phyloP scores from a whole-genome alignment of 139 green algal genomes.

The Picochlorum sp. region DNA sequence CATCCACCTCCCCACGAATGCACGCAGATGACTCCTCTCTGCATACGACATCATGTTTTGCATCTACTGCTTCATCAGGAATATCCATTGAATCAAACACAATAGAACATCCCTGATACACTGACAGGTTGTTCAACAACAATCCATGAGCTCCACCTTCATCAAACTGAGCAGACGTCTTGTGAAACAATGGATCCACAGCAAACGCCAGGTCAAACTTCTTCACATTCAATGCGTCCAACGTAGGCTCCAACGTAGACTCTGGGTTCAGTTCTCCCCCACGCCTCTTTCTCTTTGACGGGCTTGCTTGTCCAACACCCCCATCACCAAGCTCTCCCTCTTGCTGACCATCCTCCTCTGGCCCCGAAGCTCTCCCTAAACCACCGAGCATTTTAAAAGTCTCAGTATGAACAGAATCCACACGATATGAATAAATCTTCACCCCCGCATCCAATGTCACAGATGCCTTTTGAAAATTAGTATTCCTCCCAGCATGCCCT shows the following conservation, averaged over 20 bases:
- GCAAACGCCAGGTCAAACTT: conserved; percentile 63
- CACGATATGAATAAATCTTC: conserved; percentile 80
- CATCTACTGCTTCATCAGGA: conserved; percentile 27
- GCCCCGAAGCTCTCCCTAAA: conserved; percentile 33
- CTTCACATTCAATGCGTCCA: conserved; percentile 65
- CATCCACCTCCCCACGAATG: conserved; percentile 2
- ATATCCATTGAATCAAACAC: conserved; percentile 71
- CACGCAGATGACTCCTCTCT: conserved; percentile 1
- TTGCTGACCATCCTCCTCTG: conserved; percentile 12
- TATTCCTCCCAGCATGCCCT: conserved; percentile 32
- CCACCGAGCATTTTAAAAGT: conserved; percentile 65
- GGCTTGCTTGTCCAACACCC: conserved; percentile 9
- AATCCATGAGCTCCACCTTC: conserved; percentile 66
- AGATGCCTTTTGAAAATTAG: conserved; percentile 83
- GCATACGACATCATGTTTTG: not conserved
- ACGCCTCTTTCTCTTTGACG: conserved; percentile 13
- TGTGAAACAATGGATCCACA: conserved; percentile 76
- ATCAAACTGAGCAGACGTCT: conserved; percentile 83
- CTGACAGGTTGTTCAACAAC: conserved; percentile 67
- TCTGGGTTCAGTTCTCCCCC: conserved; percentile 29
- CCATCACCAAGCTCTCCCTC: conserved; percentile 18
- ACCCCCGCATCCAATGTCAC: conserved; percentile 84
- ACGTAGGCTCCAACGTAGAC: conserved; percentile 50
- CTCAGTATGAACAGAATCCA: conserved; percentile 75
- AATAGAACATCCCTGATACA: conserved; percentile 56